Percentiles rank a stretch among this genome's conserved stretches.
Conservation (phyloP, 1,284 basidiomycete genomes). For the Ustilago crameri region DNA sequence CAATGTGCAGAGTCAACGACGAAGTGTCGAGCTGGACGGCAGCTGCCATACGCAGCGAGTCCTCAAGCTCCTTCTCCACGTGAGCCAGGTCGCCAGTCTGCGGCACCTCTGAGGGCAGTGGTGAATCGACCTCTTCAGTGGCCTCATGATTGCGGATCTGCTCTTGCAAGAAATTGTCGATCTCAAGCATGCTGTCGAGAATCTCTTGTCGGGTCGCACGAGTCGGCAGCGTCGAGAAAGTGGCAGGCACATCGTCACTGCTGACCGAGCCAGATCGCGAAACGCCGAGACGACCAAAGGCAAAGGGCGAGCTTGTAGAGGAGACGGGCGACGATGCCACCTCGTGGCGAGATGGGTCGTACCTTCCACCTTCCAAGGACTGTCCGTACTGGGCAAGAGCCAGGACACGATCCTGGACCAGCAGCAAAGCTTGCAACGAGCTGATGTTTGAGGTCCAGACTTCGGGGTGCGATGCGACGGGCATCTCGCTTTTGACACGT, state of each 20-base stretch:
- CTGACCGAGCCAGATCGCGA: constrained; percentile 38
- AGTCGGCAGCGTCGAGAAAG: constrained; percentile 46
- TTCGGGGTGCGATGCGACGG: constrained; percentile 28
- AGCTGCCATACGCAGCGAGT: constrained; percentile 50
- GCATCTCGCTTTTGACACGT: constrained; percentile 60
- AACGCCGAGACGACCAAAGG: constrained; percentile 31
- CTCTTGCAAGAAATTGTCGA: constrained; percentile 55
- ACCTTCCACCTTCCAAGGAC: constrained; percentile 5
- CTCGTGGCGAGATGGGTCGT: constrained; percentile 28
- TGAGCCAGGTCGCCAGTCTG: constrained; percentile 30
- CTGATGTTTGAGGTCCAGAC: constrained; percentile 55
- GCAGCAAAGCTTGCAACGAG: constrained; percentile 56
- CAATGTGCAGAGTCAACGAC: constrained; percentile 61
- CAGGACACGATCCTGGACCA: constrained; percentile 60
- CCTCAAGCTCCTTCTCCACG: constrained; percentile 57
- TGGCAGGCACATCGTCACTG: constrained; percentile 29
- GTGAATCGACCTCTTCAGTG: constrained; percentile 32
- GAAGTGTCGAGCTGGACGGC: constrained; percentile 63
- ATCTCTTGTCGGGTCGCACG: constrained; percentile 54
- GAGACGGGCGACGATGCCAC: constrained; percentile 21
- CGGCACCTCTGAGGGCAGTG: constrained; percentile 30
- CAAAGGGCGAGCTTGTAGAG: constrained; percentile 28
- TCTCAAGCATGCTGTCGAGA: constrained; percentile 58
- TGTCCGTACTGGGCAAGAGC: constrained; percentile 51
- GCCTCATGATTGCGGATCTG: constrained; percentile 53